Conservation (phyloP, 306 rosid species). For the Inga laurina region DNA sequence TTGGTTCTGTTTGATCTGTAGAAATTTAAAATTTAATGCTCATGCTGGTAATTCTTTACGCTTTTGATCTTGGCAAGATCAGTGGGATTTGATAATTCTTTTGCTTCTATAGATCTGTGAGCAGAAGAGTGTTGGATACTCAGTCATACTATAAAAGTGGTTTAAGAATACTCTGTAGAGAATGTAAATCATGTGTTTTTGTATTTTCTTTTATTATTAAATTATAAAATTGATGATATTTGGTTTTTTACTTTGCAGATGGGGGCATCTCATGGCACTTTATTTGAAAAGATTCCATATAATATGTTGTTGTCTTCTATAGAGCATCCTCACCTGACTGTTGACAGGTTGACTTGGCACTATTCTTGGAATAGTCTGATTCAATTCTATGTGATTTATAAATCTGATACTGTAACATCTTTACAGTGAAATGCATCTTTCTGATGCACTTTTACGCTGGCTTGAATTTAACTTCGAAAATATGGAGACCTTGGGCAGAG, state of each 20-base stretch:
- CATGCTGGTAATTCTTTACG: constrained; percentile 4
- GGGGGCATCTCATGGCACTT: constrained; percentile 52
- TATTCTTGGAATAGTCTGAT: constrained; percentile 28
- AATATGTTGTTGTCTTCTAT: constrained; percentile 52
- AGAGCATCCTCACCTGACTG: constrained; percentile 62
- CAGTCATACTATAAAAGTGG: constrained; percentile 8
- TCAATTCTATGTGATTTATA: constrained; percentile 12
- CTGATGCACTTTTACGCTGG: constrained; percentile 70
- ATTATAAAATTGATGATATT: constrained; percentile 23
- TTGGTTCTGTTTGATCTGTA: not conserved
- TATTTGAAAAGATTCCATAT: constrained; percentile 56
- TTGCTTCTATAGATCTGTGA: not conserved
- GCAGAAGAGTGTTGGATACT: not conserved
- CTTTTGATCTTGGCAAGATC: constrained; percentile 3
- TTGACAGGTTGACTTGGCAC: constrained; percentile 60
- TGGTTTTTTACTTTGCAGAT: constrained; percentile 49
- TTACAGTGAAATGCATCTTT: constrained; percentile 78
- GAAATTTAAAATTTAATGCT: not conserved
- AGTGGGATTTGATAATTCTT: constrained; percentile 1
- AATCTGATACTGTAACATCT: constrained; percentile 41
- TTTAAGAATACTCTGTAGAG: constrained; percentile 2
- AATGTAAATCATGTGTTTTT: not conserved
- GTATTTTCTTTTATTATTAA: constrained; percentile 4
- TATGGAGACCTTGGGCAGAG: constrained; percentile 42
- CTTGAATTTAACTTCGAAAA: constrained; percentile 45